phyloP scores from a whole-genome alignment of 345 rosid species.

The Salix caprea region DNA sequence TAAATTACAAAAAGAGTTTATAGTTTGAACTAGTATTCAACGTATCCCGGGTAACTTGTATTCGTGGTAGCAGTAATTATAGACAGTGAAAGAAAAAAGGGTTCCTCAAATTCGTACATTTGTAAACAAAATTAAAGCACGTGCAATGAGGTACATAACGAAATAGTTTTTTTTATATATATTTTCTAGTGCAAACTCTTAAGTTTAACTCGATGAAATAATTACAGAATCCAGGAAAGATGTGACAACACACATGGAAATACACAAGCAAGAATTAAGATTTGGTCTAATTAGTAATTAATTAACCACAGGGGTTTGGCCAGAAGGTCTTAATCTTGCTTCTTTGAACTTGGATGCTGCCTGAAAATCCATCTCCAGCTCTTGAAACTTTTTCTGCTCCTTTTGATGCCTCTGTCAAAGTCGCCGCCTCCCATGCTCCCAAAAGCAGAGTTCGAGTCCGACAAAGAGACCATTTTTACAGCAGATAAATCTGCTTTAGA shows the following conservation, averaged over 20 bases:
- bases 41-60: too few relatives aligned
- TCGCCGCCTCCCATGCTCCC: conserved; percentile 55
- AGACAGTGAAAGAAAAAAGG: too few relatives aligned
- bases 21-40: too few relatives aligned
- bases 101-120: too few relatives aligned
- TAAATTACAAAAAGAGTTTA: too few relatives aligned
- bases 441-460: conserved; percentile 43
- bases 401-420: conserved; percentile 59
- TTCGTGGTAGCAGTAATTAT: too few relatives aligned
- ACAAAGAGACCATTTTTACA: conserved; percentile 25
- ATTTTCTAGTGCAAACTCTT: background rate
- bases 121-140: background rate
- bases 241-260: background rate
- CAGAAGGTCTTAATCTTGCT: conserved; percentile 34
- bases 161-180: background rate
- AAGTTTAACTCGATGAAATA: background rate
- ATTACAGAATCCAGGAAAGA: background rate
- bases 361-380: conserved; percentile 95
- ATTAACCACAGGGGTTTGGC: conserved; percentile 7
- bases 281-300: background rate
- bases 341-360: conserved; percentile 43
- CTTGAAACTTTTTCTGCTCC: conserved; percentile 76
- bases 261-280: background rate
- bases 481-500: conserved; percentile 24
- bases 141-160: background rate